Base-by-base conservation (phyloP, 2,329 filamentous ascomycete genomes). In the Alternaria longipes region DNA sequence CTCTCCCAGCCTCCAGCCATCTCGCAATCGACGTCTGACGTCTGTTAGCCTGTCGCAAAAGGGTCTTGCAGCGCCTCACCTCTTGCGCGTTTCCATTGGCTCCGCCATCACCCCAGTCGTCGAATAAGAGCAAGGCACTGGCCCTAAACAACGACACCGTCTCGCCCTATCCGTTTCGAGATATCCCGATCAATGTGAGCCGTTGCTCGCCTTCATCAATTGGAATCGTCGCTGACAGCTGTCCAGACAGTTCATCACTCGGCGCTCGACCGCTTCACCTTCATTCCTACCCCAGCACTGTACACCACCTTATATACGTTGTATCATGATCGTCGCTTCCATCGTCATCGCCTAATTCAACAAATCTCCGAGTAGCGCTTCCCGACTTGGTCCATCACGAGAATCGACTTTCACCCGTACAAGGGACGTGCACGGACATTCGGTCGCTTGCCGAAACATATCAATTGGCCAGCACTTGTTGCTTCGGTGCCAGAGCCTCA, bases 71-170 rank as follows among this genome's bases (percentile, higher is more conserved):
- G 72, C 67, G 75, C 73, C 73, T 73, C 72, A 70, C 60, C 70
- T 62, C 50, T 51, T 65, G 61, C 55, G 63, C 67, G 56, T 69
- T 71, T 63, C 71, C 65, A 79, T 78, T 79, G 76, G 77, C 70
- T 68, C 71, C 62, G 26, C 47, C 55, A 38, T 52, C 56, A 53
- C 59, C 54, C 65, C 63, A 44, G 59, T 54, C 62, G 69, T 73
- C 75, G 74, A 78, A 79, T 79, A 68, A 71, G 74, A 74, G 66
- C 34, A 60, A 56, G 56, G 62, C 67, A 62, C 65, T 63, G 53
- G 60, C 47, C 46, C 66, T 62, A 64, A 70, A 64, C 70, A 73
- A 63, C 71, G 63, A 70, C 65, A 66, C 61, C 59, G 57, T 70
- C 67, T 66, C 66, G 64, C 66, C 70, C 74, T 73, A 69, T 72